Percentiles rank a stretch among this genome's conserved stretches.
Conservation (phyloP, 345 rosid genomes). For the Fremontodendron californicum region DNA sequence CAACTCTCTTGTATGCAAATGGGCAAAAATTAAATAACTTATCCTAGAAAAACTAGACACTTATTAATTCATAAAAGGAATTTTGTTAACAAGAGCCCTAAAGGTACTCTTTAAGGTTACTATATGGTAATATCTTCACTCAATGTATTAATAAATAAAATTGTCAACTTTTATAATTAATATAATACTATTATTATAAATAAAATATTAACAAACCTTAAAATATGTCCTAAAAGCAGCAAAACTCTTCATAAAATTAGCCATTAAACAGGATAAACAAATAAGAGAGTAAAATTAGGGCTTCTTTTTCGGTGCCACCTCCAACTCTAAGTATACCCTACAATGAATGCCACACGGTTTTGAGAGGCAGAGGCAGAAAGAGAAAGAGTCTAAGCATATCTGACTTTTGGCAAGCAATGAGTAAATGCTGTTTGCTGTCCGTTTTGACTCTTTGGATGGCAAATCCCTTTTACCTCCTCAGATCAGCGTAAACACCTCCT, state of each 20-base stretch:
- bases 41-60: neutral
- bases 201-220: too few species aligned
- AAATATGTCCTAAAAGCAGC: too few species aligned
- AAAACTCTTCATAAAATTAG: too few species aligned
- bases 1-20: neutral
- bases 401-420: conserved; percentile 50
- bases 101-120: too few species aligned
- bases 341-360: conserved; percentile 32
- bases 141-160: too few species aligned
- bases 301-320: conserved; percentile 25
- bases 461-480: conserved; percentile 22
- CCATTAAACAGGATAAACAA: neutral
- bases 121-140: too few species aligned
- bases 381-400: conserved; percentile 26
- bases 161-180: too few species aligned
- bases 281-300: neutral
- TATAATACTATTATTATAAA: too few species aligned
- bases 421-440: conserved; percentile 58
- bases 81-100: too few species aligned
- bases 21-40: neutral
- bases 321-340: neutral
- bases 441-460: conserved; percentile 46
- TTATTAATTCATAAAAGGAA: neutral
- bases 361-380: conserved; percentile 12
- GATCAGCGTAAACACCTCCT: conserved; percentile 34